Evolutionary conservation across 768 basidiomycete genomes (phyloP), one percentile per base, ranked within the genome.

Genomic region (Naematelia aurantialba): DNA sequence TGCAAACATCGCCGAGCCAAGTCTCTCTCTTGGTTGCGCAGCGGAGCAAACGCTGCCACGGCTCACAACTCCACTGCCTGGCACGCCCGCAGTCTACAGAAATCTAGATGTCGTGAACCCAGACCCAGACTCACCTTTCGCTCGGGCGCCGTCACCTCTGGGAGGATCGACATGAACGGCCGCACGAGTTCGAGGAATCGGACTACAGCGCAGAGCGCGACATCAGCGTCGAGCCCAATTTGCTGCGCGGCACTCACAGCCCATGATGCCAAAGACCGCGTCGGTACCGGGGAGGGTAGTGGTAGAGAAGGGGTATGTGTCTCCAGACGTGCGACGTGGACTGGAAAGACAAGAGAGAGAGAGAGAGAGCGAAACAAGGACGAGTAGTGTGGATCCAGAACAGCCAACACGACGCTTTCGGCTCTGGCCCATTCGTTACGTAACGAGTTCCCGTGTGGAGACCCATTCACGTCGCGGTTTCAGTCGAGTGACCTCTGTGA

Each of bases 171-270:
- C 80, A 97, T 85, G 82, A 99, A 97, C 58, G 94, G 94, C 79
- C 92, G 87, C 81, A 96, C 93, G 75, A 94, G 90, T 81, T 94
- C 93, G 73, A 97, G 82, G 81, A 96, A 94, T 81, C 92, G 89
- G 80, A 94, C 92, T 94, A 69, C n/a, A 27, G 21, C 22, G 31
- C 30, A 53, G 55, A 27, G 19, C 34, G 34, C 12, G 39, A 5
- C 24, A 44, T 53, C 26, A 27, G 30, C 42, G 39, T 26, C 22
- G 29, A 66, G 50, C 65, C 68, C 65, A 69, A 66, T 27, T 46
- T 66, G 65, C 59, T 30, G 49, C 24, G 17, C 34, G 8, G 34
- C 11, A 61, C 59, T 61, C 45, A 61, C 59, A 61, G 53, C 59
- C 59, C 54, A 54, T 22, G 26, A 49, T 61, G 55, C 46, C 19